Evolutionary conservation across 805 yeast species (phyloP).

Genomic region (Blastobotrys chiropterorum): DNA sequence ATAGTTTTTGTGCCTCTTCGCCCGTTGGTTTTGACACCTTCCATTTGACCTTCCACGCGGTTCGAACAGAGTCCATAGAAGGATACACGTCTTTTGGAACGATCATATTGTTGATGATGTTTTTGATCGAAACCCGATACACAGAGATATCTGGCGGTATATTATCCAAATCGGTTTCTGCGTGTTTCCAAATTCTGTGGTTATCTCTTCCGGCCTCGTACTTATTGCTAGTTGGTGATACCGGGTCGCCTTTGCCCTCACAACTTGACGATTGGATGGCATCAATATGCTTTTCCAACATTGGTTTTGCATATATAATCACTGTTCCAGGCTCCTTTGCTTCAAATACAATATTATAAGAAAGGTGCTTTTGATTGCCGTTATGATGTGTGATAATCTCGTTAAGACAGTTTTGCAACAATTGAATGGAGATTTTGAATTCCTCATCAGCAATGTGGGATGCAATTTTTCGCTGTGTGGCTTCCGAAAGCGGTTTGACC

Average conservation of each 20-base stretch:
- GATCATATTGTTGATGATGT: constrained; percentile 17
- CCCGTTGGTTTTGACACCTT: constrained; percentile 25
- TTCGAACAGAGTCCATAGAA: background rate
- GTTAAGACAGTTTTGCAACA: constrained; percentile 45
- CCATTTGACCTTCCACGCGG: constrained; percentile 32
- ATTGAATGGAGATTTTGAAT: constrained; percentile 51
- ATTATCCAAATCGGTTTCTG: constrained; percentile 4
- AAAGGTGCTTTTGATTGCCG: constrained; percentile 32
- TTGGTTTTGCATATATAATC: constrained; percentile 26
- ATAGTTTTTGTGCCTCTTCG: constrained; percentile 12
- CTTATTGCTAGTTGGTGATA: background rate
- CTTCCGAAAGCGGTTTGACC: background rate
- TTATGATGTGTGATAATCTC: constrained; percentile 31
- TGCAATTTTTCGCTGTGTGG: constrained; percentile 25
- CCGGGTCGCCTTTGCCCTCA: constrained; percentile 4
- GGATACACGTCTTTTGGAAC: constrained; percentile 26
- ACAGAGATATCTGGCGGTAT: constrained; percentile 21
- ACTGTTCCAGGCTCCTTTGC: constrained; percentile 21
- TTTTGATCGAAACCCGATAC: constrained; percentile 17
- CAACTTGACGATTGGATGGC: constrained; percentile 20
- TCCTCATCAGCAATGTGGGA: constrained; percentile 58
- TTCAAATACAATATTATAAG: constrained; percentile 22
- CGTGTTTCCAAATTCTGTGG: constrained; percentile 15
- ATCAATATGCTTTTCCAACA: constrained; percentile 20
- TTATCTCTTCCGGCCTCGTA: constrained; percentile 13